phyloP scores from a whole-genome alignment of 2,329 filamentous ascomycete genomes.

The Rutstroemia sp. region DNA sequence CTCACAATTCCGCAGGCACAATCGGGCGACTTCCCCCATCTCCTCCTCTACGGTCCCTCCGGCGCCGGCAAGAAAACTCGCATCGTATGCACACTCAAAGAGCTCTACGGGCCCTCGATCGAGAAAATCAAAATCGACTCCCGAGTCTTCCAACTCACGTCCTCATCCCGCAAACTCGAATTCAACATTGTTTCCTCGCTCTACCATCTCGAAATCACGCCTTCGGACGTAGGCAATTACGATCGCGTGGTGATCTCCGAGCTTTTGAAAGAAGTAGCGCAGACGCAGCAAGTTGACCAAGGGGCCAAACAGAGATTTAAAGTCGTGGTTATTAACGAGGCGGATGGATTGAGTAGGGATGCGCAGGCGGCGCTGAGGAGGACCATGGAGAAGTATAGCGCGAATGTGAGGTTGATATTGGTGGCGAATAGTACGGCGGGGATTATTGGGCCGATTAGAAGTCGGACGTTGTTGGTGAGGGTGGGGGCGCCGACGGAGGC shows the following conservation, averaged over 20 bases:
- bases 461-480: slow-evolving; percentile 81
- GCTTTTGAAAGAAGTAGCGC: slow-evolving; percentile 91
- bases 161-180: slow-evolving; percentile 91
- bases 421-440: slow-evolving; percentile 95
- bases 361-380: slow-evolving; percentile 89
- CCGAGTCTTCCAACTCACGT: slow-evolving; percentile 86
- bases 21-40: slow-evolving; percentile 94
- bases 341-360: slow-evolving; percentile 87
- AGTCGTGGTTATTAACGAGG: slow-evolving; percentile 98
- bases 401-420: slow-evolving; percentile 84
- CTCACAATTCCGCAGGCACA: slow-evolving; percentile 56
- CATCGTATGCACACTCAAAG: slow-evolving; percentile 89
- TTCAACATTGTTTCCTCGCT: slow-evolving; percentile 98
- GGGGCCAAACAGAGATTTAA: slow-evolving; percentile 90
- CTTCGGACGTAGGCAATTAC: slow-evolving; percentile 92
- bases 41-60: slow-evolving; percentile 93
- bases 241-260: slow-evolving; percentile 95
- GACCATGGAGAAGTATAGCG: slow-evolving; percentile 99
- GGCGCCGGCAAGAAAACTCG: slow-evolving; percentile 97
- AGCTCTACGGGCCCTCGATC: slow-evolving; percentile 91
- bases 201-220: slow-evolving; percentile 97
- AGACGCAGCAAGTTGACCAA: slow-evolving; percentile 97
- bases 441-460: slow-evolving; percentile 97
- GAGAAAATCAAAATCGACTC: slow-evolving; percentile 99
- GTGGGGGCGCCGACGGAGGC: slow-evolving; percentile 82